Conservation (phyloP, 345 rosid genomes). For the Rhodamnia argentea region DNA sequence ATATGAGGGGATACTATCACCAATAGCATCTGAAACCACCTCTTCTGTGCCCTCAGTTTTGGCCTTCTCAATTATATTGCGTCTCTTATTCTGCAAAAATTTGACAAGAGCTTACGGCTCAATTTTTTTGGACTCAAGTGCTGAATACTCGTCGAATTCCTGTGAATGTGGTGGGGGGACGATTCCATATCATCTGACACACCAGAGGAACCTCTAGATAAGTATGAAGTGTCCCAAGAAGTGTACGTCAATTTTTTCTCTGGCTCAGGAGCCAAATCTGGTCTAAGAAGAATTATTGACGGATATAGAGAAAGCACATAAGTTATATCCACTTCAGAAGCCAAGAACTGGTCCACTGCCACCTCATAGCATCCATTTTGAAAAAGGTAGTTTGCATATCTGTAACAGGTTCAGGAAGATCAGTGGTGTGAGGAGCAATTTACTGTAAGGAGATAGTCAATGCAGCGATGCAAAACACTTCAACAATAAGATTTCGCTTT, state of each 20-base stretch:
- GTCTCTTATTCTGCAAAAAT: slow-evolving; percentile 83
- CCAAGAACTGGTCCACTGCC: slow-evolving; percentile 94
- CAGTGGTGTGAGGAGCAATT: not conserved
- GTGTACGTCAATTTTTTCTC: slow-evolving; percentile 57
- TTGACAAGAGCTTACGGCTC: slow-evolving; percentile 96
- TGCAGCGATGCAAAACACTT: not conserved
- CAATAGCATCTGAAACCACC: slow-evolving; percentile 85
- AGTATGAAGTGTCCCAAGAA: slow-evolving; percentile 47
- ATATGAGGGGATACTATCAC: slow-evolving; percentile 48
- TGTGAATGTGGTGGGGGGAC: slow-evolving; percentile 28
- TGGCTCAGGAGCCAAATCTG: slow-evolving; percentile 52
- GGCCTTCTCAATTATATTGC: slow-evolving; percentile 70
- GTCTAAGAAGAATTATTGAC: slow-evolving; percentile 73
- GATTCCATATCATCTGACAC: slow-evolving; percentile 78
- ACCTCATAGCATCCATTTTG: slow-evolving; percentile 92
- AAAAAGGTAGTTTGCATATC: slow-evolving; percentile 93
- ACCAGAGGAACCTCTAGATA: slow-evolving; percentile 85
- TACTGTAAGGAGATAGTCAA: not conserved
- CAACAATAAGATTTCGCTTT: not conserved
- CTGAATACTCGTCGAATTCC: slow-evolving; percentile 61
- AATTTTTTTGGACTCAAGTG: slow-evolving; percentile 83
- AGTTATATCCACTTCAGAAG: slow-evolving; percentile 93
- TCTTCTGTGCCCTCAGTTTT: slow-evolving; percentile 92
- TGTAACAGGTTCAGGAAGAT: slow-evolving; percentile 16
- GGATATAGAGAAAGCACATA: slow-evolving; percentile 89